A percentile compares a stretch with the other conserved stretches of the same genome.
These are phyloP conservation scores for Myxozyma neglecta DNA, from an alignment of 805 yeast species.

Conservation along the genomic window DNA sequence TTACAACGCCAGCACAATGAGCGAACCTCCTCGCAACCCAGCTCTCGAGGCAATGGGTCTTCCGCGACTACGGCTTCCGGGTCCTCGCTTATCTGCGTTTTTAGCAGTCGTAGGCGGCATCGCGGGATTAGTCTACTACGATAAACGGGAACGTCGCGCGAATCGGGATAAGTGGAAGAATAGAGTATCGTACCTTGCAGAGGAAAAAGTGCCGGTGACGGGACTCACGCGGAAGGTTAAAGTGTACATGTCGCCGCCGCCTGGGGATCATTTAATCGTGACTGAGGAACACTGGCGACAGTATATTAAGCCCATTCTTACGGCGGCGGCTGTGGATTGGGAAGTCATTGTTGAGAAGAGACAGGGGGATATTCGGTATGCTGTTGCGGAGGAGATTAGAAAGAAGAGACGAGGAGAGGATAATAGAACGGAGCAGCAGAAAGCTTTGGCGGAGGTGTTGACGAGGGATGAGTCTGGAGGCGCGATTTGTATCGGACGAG, in stretches of 20 bases:
- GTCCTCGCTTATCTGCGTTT: constrained; percentile 90
- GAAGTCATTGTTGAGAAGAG: constrained; percentile 72
- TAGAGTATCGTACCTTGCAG: constrained; percentile 55
- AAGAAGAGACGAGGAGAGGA: constrained; percentile 53
- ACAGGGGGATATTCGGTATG: constrained; percentile 84
- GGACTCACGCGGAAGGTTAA: constrained; percentile 71
- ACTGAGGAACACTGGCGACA: constrained; percentile 71
- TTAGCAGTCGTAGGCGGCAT: constrained; percentile 67
- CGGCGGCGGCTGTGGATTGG: constrained; percentile 80
- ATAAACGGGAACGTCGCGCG: constrained; percentile 67
- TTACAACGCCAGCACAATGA: no score
- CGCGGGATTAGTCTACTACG: constrained; percentile 78
- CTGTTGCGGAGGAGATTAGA: constrained; percentile 82
- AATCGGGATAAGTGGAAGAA: constrained; percentile 66
- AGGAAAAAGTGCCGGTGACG: constrained; percentile 43
- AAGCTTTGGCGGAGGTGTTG: constrained; percentile 35
- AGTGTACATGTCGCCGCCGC: constrained; percentile 94
- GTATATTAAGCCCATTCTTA: constrained; percentile 81
- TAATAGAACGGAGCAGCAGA: constrained; percentile 37
- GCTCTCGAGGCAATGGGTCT: constrained; percentile 85
- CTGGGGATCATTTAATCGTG: constrained; percentile 80
- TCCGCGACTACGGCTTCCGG: constrained; percentile 73
- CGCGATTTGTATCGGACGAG: constrained; percentile 88
- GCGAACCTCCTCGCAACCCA: constrained; percentile 48
- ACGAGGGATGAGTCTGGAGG: constrained; percentile 63